Evolutionary conservation across 2,329 filamentous ascomycete genomes (phyloP).

Genomic region (Aspergillus sp.): DNA sequence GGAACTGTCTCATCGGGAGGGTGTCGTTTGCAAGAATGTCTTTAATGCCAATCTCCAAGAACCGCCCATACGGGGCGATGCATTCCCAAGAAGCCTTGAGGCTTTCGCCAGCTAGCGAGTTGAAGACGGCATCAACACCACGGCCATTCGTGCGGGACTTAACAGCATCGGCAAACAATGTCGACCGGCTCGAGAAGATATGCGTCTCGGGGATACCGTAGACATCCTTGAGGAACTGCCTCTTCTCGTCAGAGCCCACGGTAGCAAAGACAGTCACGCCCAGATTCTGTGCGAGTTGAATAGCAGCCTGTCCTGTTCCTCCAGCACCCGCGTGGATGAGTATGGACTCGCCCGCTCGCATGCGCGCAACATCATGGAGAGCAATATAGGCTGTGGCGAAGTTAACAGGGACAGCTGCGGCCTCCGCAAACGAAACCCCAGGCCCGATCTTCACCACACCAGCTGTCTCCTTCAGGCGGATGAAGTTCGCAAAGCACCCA

Average conservation of each 20-base stretch:
- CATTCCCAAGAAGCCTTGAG: constrained; percentile 2
- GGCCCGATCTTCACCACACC: not conserved
- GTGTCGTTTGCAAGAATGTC: not conserved
- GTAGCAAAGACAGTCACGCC: not conserved
- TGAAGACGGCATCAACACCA: constrained; percentile 2
- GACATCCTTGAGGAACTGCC: not conserved
- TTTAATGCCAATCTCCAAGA: constrained; percentile 3
- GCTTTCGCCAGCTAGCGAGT: not conserved
- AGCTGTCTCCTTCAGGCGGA: not conserved
- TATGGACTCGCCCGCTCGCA: not conserved
- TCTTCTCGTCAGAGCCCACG: not conserved
- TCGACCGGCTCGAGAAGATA: constrained; percentile 2
- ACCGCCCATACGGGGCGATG: not conserved
- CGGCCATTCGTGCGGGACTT: not conserved
- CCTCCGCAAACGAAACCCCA: not conserved
- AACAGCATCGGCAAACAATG: not conserved
- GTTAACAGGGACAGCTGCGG: not conserved
- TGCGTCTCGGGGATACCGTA: not conserved
- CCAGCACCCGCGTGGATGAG: not conserved
- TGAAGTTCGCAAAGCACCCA: not conserved
- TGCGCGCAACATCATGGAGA: not conserved
- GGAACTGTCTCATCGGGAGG: constrained; percentile 2
- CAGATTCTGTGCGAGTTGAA: not conserved
- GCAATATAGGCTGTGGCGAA: not conserved
- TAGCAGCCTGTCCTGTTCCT: not conserved